Evolutionary conservation across 345 rosid genomes (phyloP).

Genomic region (Eucalyptus cladocalyx): DNA sequence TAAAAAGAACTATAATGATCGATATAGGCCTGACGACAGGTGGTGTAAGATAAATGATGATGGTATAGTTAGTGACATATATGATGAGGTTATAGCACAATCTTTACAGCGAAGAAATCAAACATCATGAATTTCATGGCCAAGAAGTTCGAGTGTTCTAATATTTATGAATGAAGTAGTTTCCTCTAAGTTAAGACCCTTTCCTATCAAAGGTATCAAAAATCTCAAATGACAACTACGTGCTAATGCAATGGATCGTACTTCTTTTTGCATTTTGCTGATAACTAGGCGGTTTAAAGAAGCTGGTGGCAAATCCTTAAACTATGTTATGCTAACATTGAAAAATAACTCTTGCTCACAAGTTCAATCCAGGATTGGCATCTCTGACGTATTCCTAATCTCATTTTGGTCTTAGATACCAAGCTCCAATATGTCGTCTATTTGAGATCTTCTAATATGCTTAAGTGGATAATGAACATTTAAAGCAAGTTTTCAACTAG

Average conservation of each 20-base stretch:
- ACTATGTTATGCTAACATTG: not conserved
- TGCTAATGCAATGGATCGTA: not conserved
- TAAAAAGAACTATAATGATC: not conserved
- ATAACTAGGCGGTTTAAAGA: not conserved
- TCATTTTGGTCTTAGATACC: not conserved
- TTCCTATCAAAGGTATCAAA: not conserved
- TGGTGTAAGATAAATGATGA: not conserved
- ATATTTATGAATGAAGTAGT: not conserved
- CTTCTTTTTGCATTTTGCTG: not conserved
- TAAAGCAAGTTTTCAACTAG: not conserved
- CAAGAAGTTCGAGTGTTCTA: not conserved
- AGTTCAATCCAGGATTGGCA: not conserved
- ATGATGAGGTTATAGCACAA: not conserved
- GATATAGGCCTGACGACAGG: not conserved
- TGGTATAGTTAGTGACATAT: not conserved
- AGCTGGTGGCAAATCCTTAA: not conserved
- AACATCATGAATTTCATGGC: not conserved
- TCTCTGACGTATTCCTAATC: not conserved
- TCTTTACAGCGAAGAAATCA: not conserved
- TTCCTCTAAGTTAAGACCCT: not conserved
- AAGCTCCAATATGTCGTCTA: not conserved
- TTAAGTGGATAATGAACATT: not conserved
- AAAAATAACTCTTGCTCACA: not conserved
- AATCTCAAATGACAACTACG: not conserved
- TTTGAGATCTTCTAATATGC: not conserved